Base-by-base conservation (phyloP, 371 early-diverging fungal genomes). In the Mortierella sp. region DNA sequence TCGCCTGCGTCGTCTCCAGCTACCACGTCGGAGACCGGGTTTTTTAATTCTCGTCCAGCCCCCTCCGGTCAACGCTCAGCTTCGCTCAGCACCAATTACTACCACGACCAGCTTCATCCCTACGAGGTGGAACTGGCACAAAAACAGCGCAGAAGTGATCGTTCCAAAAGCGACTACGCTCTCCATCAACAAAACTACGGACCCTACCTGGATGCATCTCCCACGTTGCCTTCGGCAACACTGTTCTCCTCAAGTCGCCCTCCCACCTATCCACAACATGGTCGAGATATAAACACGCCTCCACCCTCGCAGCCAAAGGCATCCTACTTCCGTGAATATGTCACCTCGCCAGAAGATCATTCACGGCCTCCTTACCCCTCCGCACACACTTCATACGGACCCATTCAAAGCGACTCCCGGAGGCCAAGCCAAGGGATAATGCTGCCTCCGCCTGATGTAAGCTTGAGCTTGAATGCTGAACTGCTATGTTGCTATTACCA, bases 181-280 rank as follows among this genome's bases (percentile, higher is more conserved):
- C 79, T 86, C 19, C 86, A 86, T 44, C 86, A 86, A 31, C 86
- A 86, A 40, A 86, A 86, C 73, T 86, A 86, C 69, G 86, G 86
- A 10, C 82, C 86, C 14, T 86, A 86, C 40, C 26, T 81, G 54
- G 79, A 81, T 44, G 67, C 73, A n/a, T 86, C 86, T 3, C 86
- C 86, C 13, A 67, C 77, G 3, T 34, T 79, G 13, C 77, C 40
- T 13, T 70, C 81, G 3, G 78, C 79, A 48, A 69, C 77, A 1
- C n/a, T 81, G 55, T 76, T 81, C 59, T 54, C 76, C 4, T n/a
- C 82, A 19, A 71, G 78, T 8, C 59, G 74, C 21, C 53, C 34
- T 34, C 72, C 28, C 16, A 48, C 21, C 4, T 28, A 74, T 34
- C 44, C 48, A 13, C 77, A 55, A 6, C 64, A 57, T 14, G 1